Evolutionary conservation across 1,284 basidiomycete genomes (phyloP), one percentile per base, ranked within the genome.

Genomic region (Cryptococcus floricola): DNA sequence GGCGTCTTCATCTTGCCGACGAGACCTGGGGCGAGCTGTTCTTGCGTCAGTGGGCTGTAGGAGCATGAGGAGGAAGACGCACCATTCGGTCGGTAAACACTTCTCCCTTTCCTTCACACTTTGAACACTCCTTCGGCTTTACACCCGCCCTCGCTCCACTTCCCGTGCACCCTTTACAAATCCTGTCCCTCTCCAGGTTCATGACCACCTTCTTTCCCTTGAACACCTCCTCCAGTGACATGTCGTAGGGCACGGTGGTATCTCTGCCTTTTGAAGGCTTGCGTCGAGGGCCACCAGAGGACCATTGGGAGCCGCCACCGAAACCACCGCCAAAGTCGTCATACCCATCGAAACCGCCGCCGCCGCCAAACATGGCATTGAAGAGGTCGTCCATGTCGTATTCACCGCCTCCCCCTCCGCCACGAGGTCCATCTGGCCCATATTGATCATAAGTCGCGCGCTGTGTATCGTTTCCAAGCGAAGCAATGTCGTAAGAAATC

Each of bases 151-250:
- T 86, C 10, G 86, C 89, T 43, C 94, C 93, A 50, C 88, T 84
- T 84, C 93, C 94, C 73, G 87, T 84, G 75, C 95, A 98, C 6
- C 79, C 76, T 23, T 80, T 80, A 75, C 94, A 98, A 6, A 89
- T 78, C 13, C 87, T 79, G 70, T 93, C 86, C 68, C 91, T 87
- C 75, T 94, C 89, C 79, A 97, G 84, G 65, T 87, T 89, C 80
- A 98, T 87, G 70, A 87, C 88, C 48, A 95, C 87, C 14, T 83
- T 84, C 75, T 93, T 94, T 37, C 95, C 95, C 58, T 87, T 89
- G 77, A 92, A 98, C 28, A 95, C 80, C 72, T 98, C 94, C 73
- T 96, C 92, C 38, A 98, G 81, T 4, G 88, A 87, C 56, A 97
- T 90, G 18, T 88, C 82, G 71, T 95, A 89, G 3, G 86, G 83